A percentile compares a stretch with the other conserved stretches of the same genome.
phyloP scores from a whole-genome alignment of 768 basidiomycete species.

The Boletus pseudopeckii region DNA sequence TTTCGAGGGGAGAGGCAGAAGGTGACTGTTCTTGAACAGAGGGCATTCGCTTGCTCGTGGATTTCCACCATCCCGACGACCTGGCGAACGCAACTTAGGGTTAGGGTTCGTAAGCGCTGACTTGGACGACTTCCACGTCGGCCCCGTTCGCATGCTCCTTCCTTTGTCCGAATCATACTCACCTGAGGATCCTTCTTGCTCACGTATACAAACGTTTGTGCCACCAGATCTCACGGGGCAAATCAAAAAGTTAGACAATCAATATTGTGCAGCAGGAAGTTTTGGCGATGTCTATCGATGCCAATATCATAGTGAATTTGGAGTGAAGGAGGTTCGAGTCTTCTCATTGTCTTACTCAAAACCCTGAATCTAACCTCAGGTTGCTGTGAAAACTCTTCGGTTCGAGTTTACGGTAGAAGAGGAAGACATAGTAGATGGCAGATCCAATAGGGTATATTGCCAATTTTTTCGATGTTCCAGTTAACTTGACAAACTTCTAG shows the following conservation, averaged over 20 bases:
- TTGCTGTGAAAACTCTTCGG: slow-evolving; percentile 12
- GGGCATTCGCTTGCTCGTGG: slow-evolving; percentile 13
- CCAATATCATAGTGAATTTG: background rate
- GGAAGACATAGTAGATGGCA: background rate
- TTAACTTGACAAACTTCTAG: background rate
- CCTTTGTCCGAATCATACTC: background rate
- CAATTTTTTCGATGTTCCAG: background rate
- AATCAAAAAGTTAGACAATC: background rate
- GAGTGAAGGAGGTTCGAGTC: background rate
- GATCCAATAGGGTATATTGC: background rate
- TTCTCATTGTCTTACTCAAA: background rate
- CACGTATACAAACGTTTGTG: background rate
- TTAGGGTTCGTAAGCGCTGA: slow-evolving; percentile 7
- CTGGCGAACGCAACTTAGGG: background rate
- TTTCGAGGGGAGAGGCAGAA: slow-evolving; percentile 13
- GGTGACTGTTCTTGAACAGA: slow-evolving; percentile 21
- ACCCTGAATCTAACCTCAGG: background rate
- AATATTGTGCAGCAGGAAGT: slow-evolving; percentile 4
- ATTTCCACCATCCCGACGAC: background rate
- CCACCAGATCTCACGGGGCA: slow-evolving; percentile 5
- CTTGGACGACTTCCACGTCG: background rate
- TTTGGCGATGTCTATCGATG: slow-evolving; percentile 6
- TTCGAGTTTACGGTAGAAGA: slow-evolving; percentile 2
- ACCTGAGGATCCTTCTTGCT: background rate
- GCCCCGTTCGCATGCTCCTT: background rate